phyloP scores from a whole-genome alignment of 352 stramenopile species.

The Phytophthora hybrid region DNA sequence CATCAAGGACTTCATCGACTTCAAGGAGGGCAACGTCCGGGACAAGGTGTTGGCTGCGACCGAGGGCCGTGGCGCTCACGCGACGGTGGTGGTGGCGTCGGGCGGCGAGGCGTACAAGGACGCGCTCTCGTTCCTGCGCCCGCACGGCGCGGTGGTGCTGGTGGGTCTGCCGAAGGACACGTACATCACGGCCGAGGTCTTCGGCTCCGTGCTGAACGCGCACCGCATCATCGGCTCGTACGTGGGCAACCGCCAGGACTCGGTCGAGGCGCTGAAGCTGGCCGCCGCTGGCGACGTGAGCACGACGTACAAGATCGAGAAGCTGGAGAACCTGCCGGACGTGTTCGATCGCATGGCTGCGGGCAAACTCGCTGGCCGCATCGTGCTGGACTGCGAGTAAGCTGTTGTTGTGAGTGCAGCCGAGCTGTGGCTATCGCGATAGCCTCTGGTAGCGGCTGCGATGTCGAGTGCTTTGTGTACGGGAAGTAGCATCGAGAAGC shows the following conservation, averaged over 20 bases:
- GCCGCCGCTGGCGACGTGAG: conserved; percentile 52
- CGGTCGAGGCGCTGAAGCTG: conserved; percentile 59
- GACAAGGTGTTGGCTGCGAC: conserved; percentile 51
- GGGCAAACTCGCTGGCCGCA: conserved; percentile 42
- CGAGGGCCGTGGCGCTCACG: conserved; percentile 60
- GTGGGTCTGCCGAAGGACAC: conserved; percentile 73
- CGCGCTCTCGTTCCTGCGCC: conserved; percentile 66
- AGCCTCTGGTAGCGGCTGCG: neutral
- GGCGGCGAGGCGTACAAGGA: conserved; percentile 58
- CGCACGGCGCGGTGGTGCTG: conserved; percentile 68
- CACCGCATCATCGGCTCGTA: conserved; percentile 61
- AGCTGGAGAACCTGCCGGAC: conserved; percentile 48
- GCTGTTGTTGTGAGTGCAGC: conserved; percentile 20
- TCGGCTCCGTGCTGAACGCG: conserved; percentile 49
- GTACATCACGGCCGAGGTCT: conserved; percentile 46
- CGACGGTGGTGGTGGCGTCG: conserved; percentile 80
- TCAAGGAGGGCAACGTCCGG: conserved; percentile 58
- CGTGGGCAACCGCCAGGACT: conserved; percentile 60
- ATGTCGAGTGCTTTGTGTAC: conserved; percentile 24
- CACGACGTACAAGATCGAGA: conserved; percentile 56
- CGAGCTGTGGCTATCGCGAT: no score
- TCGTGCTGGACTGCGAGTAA: conserved; percentile 55
- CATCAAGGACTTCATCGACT: conserved; percentile 75
- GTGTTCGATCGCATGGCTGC: conserved; percentile 56
- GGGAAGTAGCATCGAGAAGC: conserved; percentile 20